Evolutionary conservation across 2,329 filamentous ascomycete genomes (phyloP).

Genomic region (Trichoderma polysporum): DNA sequence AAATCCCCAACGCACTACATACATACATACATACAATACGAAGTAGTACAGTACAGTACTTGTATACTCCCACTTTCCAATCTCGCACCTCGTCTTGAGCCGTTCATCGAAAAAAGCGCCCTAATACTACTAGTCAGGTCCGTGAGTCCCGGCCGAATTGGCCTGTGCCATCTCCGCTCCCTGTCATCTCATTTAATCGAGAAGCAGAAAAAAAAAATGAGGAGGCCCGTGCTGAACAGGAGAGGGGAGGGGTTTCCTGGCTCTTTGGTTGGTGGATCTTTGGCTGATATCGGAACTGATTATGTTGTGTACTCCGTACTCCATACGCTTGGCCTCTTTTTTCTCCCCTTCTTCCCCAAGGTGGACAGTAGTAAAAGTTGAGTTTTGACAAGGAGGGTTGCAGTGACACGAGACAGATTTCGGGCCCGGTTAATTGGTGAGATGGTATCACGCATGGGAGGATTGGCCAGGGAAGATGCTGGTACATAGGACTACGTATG

Average conservation of each 20-base stretch:
- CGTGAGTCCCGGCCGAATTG: neutral
- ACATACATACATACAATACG: no score
- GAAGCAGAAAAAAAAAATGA: neutral
- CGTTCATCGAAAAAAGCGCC: no score
- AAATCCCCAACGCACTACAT: no score
- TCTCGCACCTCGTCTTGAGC: no score
- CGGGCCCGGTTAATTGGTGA: neutral
- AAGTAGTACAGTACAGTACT: no score
- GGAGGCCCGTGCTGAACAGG: neutral
- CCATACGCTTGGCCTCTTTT: no score
- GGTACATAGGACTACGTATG: neutral
- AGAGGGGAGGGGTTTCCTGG: neutral
- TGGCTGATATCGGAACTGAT: neutral
- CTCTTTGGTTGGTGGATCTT: constrained; percentile 3
- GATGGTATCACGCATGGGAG: neutral
- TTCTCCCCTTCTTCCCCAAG: neutral
- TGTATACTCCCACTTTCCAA: no score
- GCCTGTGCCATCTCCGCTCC: neutral
- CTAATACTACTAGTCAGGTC: no score
- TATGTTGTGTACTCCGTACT: neutral
- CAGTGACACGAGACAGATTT: neutral
- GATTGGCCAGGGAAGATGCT: no score
- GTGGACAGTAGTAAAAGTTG: neutral
- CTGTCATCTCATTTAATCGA: neutral
- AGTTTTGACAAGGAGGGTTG: neutral